phyloP scores from a whole-genome alignment of 2,329 filamentous ascomycete species.

The Colletotrichum magnum region DNA sequence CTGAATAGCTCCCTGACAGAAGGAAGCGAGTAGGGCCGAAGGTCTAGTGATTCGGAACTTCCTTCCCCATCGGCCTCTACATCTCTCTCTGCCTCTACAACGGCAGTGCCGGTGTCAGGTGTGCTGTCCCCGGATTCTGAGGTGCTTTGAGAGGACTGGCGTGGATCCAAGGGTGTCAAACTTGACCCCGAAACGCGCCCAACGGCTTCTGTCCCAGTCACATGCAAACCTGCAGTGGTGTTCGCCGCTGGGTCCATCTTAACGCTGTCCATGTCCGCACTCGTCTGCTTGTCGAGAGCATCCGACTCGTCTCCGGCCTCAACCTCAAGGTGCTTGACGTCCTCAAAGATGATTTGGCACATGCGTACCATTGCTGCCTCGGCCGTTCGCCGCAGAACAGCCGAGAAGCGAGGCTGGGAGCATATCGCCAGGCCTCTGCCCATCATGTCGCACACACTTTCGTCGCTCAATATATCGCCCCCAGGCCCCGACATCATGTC shows the following conservation, averaged over 20 bases:
- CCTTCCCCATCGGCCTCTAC: constrained; percentile 49
- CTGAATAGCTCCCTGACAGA: constrained; percentile 96
- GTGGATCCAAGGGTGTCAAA: constrained; percentile 20
- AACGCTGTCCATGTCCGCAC: constrained; percentile 79
- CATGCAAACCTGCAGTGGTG: constrained; percentile 24
- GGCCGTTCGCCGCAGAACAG: constrained; percentile 89
- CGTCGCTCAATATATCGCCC: constrained; percentile 93
- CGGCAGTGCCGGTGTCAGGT: constrained; percentile 13
- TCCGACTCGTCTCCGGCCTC: constrained; percentile 78
- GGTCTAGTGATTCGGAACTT: constrained; percentile 66
- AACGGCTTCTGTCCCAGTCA: constrained; percentile 10
- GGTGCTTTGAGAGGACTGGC: constrained; percentile 10
- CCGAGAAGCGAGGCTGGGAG: constrained; percentile 91
- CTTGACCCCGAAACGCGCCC: constrained; percentile 34
- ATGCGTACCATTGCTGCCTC: constrained; percentile 99
- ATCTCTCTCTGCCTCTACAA: constrained; percentile 37
- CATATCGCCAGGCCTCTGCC: constrained; percentile 97
- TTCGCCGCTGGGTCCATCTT: constrained; percentile 76
- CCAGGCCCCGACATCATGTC: constrained; percentile 96
- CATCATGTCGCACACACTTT: constrained; percentile 99
- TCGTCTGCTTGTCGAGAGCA: constrained; percentile 75
- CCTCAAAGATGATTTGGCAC: constrained; percentile 98
- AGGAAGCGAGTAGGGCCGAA: constrained; percentile 92
- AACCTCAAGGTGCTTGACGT: constrained; percentile 87
- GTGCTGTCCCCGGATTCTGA: constrained; percentile 32